Evolutionary conservation across 768 basidiomycete genomes (phyloP).

Genomic region (Leccinum rimulosum): DNA sequence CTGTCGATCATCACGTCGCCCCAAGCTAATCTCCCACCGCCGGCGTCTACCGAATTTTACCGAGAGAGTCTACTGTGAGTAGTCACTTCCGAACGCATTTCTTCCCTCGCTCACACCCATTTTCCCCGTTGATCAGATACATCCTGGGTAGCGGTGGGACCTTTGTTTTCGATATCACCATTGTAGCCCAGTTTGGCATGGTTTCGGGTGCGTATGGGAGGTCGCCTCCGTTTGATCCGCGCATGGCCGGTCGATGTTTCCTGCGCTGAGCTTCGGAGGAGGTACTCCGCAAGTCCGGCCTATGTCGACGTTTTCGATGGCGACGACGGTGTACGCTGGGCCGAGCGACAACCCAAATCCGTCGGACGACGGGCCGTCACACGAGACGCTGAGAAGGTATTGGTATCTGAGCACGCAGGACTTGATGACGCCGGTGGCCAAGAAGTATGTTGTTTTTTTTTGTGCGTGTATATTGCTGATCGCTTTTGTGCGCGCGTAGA

Average conservation of each 20-base stretch:
- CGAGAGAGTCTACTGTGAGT: conserved; percentile 84
- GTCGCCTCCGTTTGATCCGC: conserved; percentile 38
- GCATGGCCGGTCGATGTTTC: conserved; percentile 33
- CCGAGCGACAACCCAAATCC: too few species aligned
- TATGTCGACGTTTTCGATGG: too few species aligned
- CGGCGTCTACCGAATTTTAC: conserved; percentile 63
- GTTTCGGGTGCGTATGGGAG: conserved; percentile 41
- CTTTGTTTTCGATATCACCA: conserved; percentile 88
- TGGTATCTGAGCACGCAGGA: too few species aligned
- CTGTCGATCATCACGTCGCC: conserved; percentile 84
- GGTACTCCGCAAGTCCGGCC: too few species aligned
- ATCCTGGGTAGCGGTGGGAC: conserved; percentile 92
- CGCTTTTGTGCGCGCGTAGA: too few species aligned
- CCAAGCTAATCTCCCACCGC: conserved; percentile 51
- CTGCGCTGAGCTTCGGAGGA: too few species aligned
- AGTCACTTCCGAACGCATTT: neutral
- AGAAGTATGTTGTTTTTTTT: too few species aligned
- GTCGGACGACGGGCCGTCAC: too few species aligned
- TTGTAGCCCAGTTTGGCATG: conserved; percentile 68
- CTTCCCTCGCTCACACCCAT: neutral
- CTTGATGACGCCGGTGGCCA: too few species aligned
- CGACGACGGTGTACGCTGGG: too few species aligned
- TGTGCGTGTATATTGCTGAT: too few species aligned
- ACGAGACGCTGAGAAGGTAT: too few species aligned
- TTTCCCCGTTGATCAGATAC: conserved; percentile 48